Evolutionary conservation across 129 eudicot species (phyloP).

Genomic region (Chrysanthemum makinoi): DNA sequence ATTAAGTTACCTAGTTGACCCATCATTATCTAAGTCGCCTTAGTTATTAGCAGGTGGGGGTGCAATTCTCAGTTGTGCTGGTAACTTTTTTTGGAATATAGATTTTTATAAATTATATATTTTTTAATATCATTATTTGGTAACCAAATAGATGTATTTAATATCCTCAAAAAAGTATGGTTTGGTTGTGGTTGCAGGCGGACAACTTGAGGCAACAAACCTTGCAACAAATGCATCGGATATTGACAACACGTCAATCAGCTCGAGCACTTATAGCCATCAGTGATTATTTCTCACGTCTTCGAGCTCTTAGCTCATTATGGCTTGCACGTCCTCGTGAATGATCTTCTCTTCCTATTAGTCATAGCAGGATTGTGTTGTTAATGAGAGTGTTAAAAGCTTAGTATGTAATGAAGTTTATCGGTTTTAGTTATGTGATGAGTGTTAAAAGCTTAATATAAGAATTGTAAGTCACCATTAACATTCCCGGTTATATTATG

Average conservation of each 20-base stretch:
- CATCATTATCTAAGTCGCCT: too few species aligned
- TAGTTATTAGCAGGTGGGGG: too few species aligned
- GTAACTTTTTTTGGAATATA: too few species aligned
- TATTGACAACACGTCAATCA: conserved; percentile 67
- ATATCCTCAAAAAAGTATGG: background rate
- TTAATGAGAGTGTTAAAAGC: background rate
- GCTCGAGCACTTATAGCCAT: conserved; percentile 69
- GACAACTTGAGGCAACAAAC: conserved; percentile 73
- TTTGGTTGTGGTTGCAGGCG: conserved; percentile 43
- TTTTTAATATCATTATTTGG: too few species aligned
- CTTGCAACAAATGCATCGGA: conserved; percentile 61
- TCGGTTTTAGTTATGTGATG: conserved; percentile 14
- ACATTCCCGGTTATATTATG: background rate
- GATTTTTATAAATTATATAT: too few species aligned
- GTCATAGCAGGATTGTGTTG: conserved; percentile 7
- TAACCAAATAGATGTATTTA: too few species aligned
- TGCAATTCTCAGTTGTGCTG: too few species aligned
- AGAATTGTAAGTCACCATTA: conserved; percentile 1
- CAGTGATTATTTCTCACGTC: conserved; percentile 60
- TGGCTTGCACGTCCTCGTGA: conserved; percentile 79
- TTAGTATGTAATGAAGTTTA: background rate
- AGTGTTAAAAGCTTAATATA: background rate
- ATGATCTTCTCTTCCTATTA: conserved; percentile 18
- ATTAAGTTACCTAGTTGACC: too few species aligned
- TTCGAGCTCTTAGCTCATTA: conserved; percentile 64